Evolutionary conservation across 1,284 basidiomycete species (phyloP).

Genomic region (Flammula alnicola): DNA sequence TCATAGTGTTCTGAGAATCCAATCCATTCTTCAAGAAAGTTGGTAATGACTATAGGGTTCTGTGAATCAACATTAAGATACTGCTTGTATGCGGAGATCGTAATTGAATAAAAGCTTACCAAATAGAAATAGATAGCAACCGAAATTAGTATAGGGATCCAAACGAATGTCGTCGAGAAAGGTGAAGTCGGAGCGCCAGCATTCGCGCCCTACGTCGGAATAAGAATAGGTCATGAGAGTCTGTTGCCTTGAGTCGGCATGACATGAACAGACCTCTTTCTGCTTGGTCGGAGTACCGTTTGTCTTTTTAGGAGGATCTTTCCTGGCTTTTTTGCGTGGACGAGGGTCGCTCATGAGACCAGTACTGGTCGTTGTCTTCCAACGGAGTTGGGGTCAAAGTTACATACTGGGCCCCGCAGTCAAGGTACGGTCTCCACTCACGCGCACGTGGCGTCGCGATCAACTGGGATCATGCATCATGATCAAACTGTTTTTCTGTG

Average conservation of each 20-base stretch:
- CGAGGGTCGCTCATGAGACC: conserved; percentile 22
- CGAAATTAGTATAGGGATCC: conserved; percentile 19
- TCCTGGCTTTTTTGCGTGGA: conserved; percentile 19
- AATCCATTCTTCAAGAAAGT: conserved; percentile 33
- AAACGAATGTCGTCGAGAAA: conserved; percentile 20
- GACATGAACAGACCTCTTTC: conserved; percentile 6
- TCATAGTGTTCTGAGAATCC: conserved; percentile 43
- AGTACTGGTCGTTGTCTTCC: conserved; percentile 10
- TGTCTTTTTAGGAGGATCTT: conserved; percentile 12
- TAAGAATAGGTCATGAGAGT: conserved; percentile 10
- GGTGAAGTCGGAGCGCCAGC: conserved; percentile 11
- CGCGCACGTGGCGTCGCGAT: no score
- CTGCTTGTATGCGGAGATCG: background rate
- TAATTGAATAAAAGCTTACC: conserved; percentile 14
- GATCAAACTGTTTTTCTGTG: no score
- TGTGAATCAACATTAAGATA: conserved; percentile 11
- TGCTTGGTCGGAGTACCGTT: conserved; percentile 1
- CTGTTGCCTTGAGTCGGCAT: no score
- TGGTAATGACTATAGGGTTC: conserved; percentile 24
- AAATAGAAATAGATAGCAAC: conserved; percentile 25
- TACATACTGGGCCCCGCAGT: no score
- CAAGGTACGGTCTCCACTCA: no score
- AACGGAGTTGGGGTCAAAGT: no score
- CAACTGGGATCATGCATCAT: no score
- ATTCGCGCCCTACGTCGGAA: conserved; percentile 10